A percentile compares a stretch with the other conserved stretches of the same genome.
Conservation (phyloP, 441 rosid species). For the Lepidium campestre region DNA sequence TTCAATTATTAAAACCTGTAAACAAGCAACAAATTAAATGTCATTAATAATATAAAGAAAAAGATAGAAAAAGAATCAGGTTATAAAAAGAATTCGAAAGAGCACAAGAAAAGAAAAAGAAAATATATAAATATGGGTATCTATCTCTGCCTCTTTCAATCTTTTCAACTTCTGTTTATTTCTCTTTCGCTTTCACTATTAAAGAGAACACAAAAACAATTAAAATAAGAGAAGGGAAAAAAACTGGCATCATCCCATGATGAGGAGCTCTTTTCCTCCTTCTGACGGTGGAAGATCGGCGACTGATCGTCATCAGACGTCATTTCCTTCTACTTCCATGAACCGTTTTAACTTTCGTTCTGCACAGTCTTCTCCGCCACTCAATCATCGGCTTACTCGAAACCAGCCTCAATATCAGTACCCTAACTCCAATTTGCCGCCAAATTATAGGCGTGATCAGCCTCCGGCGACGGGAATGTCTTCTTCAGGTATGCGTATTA, state of each 20-base stretch:
- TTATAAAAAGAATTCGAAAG: not conserved
- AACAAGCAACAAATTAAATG: not conserved
- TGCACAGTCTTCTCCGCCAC: not conserved
- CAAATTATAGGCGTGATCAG: constrained; percentile 18
- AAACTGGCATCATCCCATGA: constrained; percentile 17
- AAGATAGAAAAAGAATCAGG: not conserved
- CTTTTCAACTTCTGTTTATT: not conserved
- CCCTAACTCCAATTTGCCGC: constrained; percentile 24
- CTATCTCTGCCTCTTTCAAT: not conserved
- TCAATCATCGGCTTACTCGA: not conserved
- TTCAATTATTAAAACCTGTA: not conserved
- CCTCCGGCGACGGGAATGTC: not conserved
- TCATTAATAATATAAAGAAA: too few relatives aligned
- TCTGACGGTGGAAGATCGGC: constrained; percentile 7
- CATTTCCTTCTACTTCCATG: not conserved
- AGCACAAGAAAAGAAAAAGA: not conserved
- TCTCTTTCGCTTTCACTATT: constrained; percentile 2
- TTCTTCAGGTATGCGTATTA: not conserved
- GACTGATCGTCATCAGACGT: not conserved
- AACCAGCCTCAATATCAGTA: not conserved
- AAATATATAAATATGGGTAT: not conserved
- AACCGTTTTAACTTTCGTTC: not conserved
- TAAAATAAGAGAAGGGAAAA: not conserved
- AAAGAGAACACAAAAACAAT: not conserved
- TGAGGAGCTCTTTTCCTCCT: constrained; percentile 17